Percentiles rank a stretch among this genome's conserved stretches.
phyloP scores from a whole-genome alignment of 768 basidiomycete species.

The Hygrophoropsis aurantiaca region DNA sequence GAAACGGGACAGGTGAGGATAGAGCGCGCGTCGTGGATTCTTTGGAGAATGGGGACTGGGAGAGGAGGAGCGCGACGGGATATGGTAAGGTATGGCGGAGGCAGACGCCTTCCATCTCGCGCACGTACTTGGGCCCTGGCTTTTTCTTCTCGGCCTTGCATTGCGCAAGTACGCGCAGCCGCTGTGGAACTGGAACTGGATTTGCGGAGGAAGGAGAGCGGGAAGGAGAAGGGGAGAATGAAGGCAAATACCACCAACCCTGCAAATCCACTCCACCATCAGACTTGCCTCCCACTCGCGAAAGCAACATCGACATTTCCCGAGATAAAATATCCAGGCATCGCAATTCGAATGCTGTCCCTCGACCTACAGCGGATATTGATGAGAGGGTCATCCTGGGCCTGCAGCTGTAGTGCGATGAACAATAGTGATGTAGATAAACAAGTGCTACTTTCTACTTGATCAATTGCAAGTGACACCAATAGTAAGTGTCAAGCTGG shows the following conservation, averaged over 20 bases:
- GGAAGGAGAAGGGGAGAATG: constrained; percentile 6
- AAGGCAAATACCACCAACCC: constrained; percentile 93
- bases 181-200: constrained; percentile 33
- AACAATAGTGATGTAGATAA: constrained; percentile 5
- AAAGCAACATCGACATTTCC: constrained; percentile 76
- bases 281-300: constrained; percentile 78
- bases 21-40: constrained; percentile 67
- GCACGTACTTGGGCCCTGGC: constrained; percentile 73
- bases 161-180: constrained; percentile 79
- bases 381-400: constrained; percentile 2
- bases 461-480: no score
- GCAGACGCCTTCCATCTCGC: constrained; percentile 91
- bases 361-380: constrained; percentile 66
- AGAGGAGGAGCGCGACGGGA: constrained; percentile 72
- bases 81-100: constrained; percentile 28
- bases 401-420: background rate
- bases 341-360: constrained; percentile 73
- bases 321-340: constrained; percentile 60
- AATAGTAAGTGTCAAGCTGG: background rate
- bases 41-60: constrained; percentile 78
- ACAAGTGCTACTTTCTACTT: no score
- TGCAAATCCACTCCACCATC: constrained; percentile 88
- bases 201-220: background rate
- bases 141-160: constrained; percentile 92
- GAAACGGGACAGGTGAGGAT: constrained; percentile 74